A percentile compares a stretch with the other conserved stretches of the same genome.
These are phyloP conservation scores for Rubia tinctorum DNA, from an alignment of 305 asterid genomes.

Conservation along the genomic window DNA sequence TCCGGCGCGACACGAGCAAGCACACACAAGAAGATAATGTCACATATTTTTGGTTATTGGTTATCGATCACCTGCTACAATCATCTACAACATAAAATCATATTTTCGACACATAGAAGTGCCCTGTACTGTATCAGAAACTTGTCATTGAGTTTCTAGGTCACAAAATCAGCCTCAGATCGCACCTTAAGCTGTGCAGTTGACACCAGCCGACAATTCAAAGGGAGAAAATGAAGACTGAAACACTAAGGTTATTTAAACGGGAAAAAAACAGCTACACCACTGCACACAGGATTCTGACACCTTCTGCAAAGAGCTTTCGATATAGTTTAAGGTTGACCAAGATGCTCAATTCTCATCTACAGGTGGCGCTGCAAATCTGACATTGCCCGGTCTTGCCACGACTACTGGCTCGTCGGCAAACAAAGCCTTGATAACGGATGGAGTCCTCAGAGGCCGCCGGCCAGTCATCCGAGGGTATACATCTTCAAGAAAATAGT, in stretches of 20 bases:
- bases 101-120: background rate
- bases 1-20: background rate
- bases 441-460: constrained; percentile 83
- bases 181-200: constrained; percentile 11
- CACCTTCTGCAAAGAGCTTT: background rate
- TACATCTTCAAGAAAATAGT: constrained; percentile 88
- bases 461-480: constrained; percentile 91
- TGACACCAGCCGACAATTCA: constrained; percentile 1
- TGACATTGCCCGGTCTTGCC: constrained; percentile 69
- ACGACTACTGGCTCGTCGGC: constrained; percentile 94
- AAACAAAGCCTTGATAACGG: constrained; percentile 57
- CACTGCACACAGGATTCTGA: background rate
- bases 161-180: constrained; percentile 17
- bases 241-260: background rate
- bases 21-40: background rate
- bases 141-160: constrained; percentile 10
- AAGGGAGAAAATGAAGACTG: constrained; percentile 14
- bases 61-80: background rate
- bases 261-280: background rate
- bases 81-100: background rate
- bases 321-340: background rate
- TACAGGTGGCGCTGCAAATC: constrained; percentile 84
- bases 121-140: constrained; percentile 20
- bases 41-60: background rate
- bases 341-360: constrained; percentile 32